Evolutionary conservation across 2,329 filamentous ascomycete genomes (phyloP).

Genomic region (Colletotrichum tamarilloi): DNA sequence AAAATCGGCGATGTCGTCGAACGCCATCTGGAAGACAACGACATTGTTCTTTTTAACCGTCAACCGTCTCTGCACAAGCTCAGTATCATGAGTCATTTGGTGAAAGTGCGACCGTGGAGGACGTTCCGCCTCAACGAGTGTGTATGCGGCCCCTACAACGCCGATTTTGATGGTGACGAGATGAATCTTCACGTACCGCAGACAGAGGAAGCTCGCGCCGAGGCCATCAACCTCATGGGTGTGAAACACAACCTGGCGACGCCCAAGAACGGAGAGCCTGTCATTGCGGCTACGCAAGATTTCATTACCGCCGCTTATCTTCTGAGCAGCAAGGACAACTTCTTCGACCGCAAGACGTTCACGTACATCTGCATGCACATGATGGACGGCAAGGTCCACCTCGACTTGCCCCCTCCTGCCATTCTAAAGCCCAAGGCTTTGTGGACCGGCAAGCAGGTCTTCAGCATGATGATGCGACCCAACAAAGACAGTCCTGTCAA

Average conservation of each 20-base stretch:
- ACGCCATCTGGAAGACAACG: conserved; percentile 92
- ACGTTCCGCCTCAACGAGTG: conserved; percentile 98
- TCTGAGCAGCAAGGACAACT: conserved; percentile 90
- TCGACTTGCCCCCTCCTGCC: conserved; percentile 88
- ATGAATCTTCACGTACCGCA: conserved; percentile 99
- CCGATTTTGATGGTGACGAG: conserved; percentile 98
- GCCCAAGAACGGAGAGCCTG: conserved; percentile 96
- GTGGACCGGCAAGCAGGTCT: conserved; percentile 98
- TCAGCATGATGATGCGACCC: conserved; percentile 90
- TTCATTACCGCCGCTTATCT: conserved; percentile 97
- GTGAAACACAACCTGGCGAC: conserved; percentile 97
- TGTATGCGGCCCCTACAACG: conserved; percentile 98
- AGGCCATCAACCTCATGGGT: conserved; percentile 97
- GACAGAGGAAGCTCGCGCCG: conserved; percentile 94
- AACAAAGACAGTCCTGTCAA: conserved; percentile 85
- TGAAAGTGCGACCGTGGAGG: conserved; percentile 92
- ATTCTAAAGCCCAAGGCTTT: conserved; percentile 86
- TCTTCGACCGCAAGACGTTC: conserved; percentile 90
- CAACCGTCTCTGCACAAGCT: conserved; percentile 98
- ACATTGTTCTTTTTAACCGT: conserved; percentile 97
- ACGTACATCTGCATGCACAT: conserved; percentile 93
- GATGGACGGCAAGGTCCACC: conserved; percentile 81
- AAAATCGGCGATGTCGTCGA: conserved; percentile 90
- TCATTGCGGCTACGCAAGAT: conserved; percentile 99
- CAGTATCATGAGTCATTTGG: conserved; percentile 96